These are phyloP conservation scores for Limtongozyma cylindracea DNA, from an alignment of 805 yeast species.

Conservation along the genomic window DNA sequence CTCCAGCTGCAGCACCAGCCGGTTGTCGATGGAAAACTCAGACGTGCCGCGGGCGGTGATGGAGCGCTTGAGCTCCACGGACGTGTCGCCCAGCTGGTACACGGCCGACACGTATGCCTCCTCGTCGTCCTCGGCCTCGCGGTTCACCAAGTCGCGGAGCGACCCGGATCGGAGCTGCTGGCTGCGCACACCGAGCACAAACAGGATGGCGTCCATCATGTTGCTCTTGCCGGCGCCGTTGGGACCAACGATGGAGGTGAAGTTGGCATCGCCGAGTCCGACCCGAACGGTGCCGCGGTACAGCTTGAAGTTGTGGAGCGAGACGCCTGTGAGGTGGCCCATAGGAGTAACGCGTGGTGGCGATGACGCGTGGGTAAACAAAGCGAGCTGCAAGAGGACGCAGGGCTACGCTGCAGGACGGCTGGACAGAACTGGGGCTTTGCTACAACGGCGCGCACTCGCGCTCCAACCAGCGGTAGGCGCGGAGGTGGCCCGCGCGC, in stretches of 20 bases:
- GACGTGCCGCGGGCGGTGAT: constrained; percentile 34
- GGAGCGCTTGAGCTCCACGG: constrained; percentile 32
- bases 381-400: too few relatives aligned
- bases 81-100: constrained; percentile 40
- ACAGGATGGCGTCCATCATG: constrained; percentile 92
- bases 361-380: too few relatives aligned
- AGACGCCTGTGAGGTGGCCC: constrained; percentile 16
- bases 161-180: constrained; percentile 51
- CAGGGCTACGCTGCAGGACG: too few relatives aligned
- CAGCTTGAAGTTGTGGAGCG: constrained; percentile 74
- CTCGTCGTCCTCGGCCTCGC: constrained; percentile 9
- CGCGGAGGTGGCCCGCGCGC: too few relatives aligned
- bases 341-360: too few relatives aligned
- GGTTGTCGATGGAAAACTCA: constrained; percentile 40
- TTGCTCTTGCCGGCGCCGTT: constrained; percentile 96
- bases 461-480: too few relatives aligned
- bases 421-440: too few relatives aligned
- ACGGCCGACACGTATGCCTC: constrained; percentile 56
- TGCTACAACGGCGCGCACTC: too few relatives aligned
- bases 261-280: constrained; percentile 63
- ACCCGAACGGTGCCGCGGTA: constrained; percentile 53
- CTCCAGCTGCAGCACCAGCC: constrained; percentile 30
- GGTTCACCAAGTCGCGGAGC: constrained; percentile 38
- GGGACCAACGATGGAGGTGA: constrained; percentile 92
- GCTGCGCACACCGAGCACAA: constrained; percentile 70